Base-by-base conservation (phyloP, 2,329 filamentous ascomycete genomes). In the Diaporthe sp. region DNA sequence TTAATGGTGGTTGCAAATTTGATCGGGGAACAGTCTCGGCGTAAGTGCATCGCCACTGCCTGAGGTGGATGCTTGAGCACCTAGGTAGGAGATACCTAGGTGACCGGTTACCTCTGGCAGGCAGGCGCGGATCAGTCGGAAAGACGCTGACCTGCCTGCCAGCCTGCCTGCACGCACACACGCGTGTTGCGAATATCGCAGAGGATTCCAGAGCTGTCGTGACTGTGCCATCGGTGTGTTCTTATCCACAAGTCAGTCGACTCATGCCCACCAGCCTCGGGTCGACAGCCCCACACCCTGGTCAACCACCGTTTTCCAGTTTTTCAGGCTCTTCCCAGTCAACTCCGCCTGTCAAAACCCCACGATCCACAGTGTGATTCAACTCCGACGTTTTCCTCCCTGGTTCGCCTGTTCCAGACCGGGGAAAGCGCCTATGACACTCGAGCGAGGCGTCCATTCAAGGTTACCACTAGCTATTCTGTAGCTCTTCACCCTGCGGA, bases 291-390 rank as follows among this genome's bases (percentile, higher is more conserved):
- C 65, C 65, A 25, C 31, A 53, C 46, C 46, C 65, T 68, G 65
- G 65, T 68, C 65, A 68, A 53, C 65, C 46, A 53, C 65, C 31
- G 46, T 37, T 53, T 53, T 55, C 42, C 65, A 55, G 65, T 37
- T 53, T 53, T 55, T 55, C 65, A 55, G 65, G 65, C 49, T 39
- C 34, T 55, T 55, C 49, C 65, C 49, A 42, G 65, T 42, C 46
- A 51, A 25, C 34, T 46, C 65, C n/a, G 65, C 65, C 65, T 70
- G 65, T 70, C 65, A 70, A 55, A 70, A 55, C 65, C 49, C 65
- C 65, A 70, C 34, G 65, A 70, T 22, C 65, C 34, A 46, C 49
- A 34, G 49, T 31, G 49, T 55, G 51, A 55, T 53, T 9, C 65
- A 28, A 49, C 49, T 39, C 46, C 65, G 25, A 25, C 46, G 7